These are phyloP conservation scores for Cicer judaicum DNA, from an alignment of 306 rosid genomes.

Conservation along the genomic window DNA sequence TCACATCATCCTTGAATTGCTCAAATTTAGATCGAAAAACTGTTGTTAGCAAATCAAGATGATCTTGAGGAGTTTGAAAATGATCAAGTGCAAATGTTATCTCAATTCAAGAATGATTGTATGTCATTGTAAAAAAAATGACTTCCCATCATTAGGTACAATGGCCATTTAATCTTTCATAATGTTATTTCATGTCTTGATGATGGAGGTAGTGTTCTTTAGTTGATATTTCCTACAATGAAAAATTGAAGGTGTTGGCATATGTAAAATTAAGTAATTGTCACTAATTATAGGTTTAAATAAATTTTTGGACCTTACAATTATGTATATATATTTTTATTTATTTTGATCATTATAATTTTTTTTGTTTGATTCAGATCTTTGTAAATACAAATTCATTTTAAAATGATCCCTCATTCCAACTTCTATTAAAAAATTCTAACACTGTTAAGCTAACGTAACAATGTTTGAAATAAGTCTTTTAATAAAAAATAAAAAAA, in stretches of 20 bases:
- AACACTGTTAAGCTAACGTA: too few relatives aligned
- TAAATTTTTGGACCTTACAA: too few relatives aligned
- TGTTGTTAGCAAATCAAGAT: not conserved
- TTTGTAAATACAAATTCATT: too few relatives aligned
- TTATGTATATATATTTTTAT: too few relatives aligned
- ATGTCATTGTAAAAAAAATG: not conserved
- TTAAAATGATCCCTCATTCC: too few relatives aligned
- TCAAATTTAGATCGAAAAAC: not conserved
- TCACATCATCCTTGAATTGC: not conserved
- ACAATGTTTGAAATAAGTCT: too few relatives aligned
- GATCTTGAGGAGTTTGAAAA: not conserved
- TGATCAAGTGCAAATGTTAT: not conserved
- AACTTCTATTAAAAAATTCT: too few relatives aligned
- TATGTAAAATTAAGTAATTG: too few relatives aligned
- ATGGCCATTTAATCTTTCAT: not conserved
- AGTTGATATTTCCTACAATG: not conserved
- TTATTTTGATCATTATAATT: too few relatives aligned
- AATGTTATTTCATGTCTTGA: not conserved
- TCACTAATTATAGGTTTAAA: too few relatives aligned
- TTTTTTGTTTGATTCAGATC: too few relatives aligned
- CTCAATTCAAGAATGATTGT: not conserved
- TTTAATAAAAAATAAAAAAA: too few relatives aligned
- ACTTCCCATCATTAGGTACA: not conserved
- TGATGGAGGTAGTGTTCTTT: not conserved
- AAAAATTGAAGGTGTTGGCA: not conserved